A percentile compares a stretch with the other conserved stretches of the same genome.
Conservation (phyloP, 768 basidiomycete genomes). For the Leccinum subgranulosum region DNA sequence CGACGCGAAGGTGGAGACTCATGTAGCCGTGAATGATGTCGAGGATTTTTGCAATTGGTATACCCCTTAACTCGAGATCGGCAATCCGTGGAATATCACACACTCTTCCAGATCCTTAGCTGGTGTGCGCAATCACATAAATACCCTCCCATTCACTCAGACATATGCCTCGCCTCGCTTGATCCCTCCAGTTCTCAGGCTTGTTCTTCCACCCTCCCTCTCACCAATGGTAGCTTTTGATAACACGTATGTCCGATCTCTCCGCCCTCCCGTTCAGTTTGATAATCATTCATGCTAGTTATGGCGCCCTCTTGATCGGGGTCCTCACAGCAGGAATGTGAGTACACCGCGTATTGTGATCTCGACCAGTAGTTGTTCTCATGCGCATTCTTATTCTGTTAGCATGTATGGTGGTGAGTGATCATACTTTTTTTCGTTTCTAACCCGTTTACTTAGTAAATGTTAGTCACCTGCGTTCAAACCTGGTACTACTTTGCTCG, state of each 20-base stretch:
- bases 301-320: conserved; percentile 53
- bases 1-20: not conserved
- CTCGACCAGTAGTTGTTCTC: not conserved
- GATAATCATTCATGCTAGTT: conserved; percentile 25
- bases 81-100: not conserved
- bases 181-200: not conserved
- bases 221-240: conserved; percentile 23
- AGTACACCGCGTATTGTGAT: conserved; percentile 19
- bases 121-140: not conserved
- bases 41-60: not conserved
- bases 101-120: not conserved
- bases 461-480: conserved; percentile 51
- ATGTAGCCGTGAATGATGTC: not conserved
- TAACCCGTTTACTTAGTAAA: not conserved
- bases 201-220: not conserved
- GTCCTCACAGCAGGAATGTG: conserved; percentile 47
- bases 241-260: conserved; percentile 30
- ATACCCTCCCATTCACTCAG: not conserved
- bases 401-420: conserved; percentile 52
- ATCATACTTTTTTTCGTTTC: not conserved
- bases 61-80: not conserved
- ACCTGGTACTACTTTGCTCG: conserved; percentile 52
- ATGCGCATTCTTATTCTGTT: conserved; percentile 1
- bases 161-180: not conserved
- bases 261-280: not conserved